Evolutionary conservation across 306 rosid species (phyloP), one percentile per base, ranked within the genome.

Genomic region (Trifolium fragiferum): DNA sequence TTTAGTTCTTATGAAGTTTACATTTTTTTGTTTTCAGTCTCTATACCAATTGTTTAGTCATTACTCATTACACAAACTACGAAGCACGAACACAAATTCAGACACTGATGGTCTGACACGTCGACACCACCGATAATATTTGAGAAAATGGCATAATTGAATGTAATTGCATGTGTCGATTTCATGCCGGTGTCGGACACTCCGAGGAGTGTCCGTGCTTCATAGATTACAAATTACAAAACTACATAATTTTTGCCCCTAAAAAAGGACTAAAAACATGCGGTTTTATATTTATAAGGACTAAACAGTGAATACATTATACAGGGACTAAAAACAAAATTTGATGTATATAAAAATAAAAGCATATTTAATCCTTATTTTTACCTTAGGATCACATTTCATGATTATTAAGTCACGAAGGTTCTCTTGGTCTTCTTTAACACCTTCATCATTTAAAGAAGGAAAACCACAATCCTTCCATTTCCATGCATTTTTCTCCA

Each of bases 391-490:
- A 32, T 91, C 88, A 83, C 97, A 93, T 58, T 88, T 68, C 50
- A 66, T 37, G 80, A 16, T 71, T 43, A 15, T 20, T 18, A 51
- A 18, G 4, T 75, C 86, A 60, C 79, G 58, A 20, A 14, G 38
- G 37, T 59, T 41, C 25, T 83, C 78, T 10, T 44, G 41, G 10
- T 82, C 82, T 61, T 82, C 79, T 73, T 76, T 78, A 37, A 2
- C 40, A 37, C 10, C 40, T 37, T 37, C 10, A 37, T 37, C 40
- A 37, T 37, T 37, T 37, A 63, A 43, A 2, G 68, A 44, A 10
- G 98, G 98, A 67, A 85, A 89, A 14, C 96, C 92, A 55, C 83
- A 88, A 67, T 84, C 87, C 78, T 82, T 91, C 98, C 98, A 93
- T 66, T 76, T 91, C 98, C 98, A 93, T 64, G 92, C 81, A 55